phyloP scores from a whole-genome alignment of 129 eudicot species.

The Daucus carota region DNA sequence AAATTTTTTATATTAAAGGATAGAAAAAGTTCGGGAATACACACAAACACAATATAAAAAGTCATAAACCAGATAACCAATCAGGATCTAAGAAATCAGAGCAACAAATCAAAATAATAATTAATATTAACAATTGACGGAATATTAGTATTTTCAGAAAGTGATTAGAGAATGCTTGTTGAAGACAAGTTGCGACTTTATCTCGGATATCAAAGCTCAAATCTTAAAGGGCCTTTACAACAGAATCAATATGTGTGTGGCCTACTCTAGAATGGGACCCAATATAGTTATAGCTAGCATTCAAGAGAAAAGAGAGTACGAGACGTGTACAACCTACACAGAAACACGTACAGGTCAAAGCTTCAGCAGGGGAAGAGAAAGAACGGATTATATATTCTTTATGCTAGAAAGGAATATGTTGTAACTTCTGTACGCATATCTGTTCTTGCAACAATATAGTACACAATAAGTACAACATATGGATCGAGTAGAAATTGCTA shows the following conservation, averaged over 20 bases:
- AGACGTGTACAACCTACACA: background rate
- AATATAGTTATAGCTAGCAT: background rate
- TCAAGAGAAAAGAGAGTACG: background rate
- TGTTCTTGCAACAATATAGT: background rate
- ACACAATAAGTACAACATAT: background rate
- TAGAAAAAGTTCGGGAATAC: background rate
- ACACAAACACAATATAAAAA: background rate
- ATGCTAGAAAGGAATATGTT: background rate
- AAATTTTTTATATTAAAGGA: background rate
- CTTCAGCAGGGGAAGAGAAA: background rate
- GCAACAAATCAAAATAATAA: background rate
- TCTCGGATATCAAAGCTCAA: conserved; percentile 6
- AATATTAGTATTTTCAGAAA: background rate
- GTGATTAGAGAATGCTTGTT: background rate
- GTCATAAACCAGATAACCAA: background rate
- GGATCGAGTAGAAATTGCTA: background rate
- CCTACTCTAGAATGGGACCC: background rate
- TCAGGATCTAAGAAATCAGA: background rate
- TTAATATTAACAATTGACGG: background rate
- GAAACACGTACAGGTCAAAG: background rate
- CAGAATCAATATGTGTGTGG: background rate
- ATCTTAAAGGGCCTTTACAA: background rate
- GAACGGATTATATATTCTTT: background rate
- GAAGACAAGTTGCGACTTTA: background rate
- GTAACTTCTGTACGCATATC: background rate